Base-by-base conservation (phyloP, 192 early-diverging fungal species). In the Backusella macrospora region DNA sequence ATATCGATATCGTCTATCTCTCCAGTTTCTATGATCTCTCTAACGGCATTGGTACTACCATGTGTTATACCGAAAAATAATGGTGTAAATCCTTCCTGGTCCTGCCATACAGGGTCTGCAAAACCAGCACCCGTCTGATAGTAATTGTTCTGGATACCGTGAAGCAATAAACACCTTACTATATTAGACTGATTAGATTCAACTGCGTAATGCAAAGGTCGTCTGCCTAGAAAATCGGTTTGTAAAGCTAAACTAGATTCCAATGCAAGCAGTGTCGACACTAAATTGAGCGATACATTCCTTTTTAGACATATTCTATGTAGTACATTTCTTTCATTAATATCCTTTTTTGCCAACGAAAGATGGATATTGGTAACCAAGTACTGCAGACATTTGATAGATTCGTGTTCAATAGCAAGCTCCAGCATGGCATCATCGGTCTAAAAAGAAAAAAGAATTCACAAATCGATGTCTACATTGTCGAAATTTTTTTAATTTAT, bases 41-140 rank as follows among this genome's bases (percentile, higher is more conserved):
- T 74, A 14, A 84, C 74, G 16, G 84, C 79, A 6, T 70, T 70
- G 10, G 84, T 73, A 9, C 88, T 76, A 4, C 89, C 88, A 66
- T 79, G 79, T 8, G 86, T 75, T 0, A 90, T 85, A 16, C 86
- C 87, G 49, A 88, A 88, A 49, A 92, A 88, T 4, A 92, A 40
- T 10, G 90, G 90, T 1, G 85, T 87, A 73, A 85, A 83, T 4
- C 89, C 90, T 70, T 92, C 88, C 15, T 83, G 77, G 65, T 92
- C 90, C 9, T 81, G 73, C 90, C 90, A 92, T 16, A 70, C 76
- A 21, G 70, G 59, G 44, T 70, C 78, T 0, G 72, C 80, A 73
- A 84, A 87, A 1, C 73, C 73, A 8, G 23, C 18, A 13, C 38
- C 29, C 8, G 52, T 47, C 8, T 59, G 52, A 66, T 81, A 85